Evolutionary conservation across 1,284 basidiomycete species (phyloP), one percentile per base, ranked within the genome.

Genomic region (Melampsora occidentalis): DNA sequence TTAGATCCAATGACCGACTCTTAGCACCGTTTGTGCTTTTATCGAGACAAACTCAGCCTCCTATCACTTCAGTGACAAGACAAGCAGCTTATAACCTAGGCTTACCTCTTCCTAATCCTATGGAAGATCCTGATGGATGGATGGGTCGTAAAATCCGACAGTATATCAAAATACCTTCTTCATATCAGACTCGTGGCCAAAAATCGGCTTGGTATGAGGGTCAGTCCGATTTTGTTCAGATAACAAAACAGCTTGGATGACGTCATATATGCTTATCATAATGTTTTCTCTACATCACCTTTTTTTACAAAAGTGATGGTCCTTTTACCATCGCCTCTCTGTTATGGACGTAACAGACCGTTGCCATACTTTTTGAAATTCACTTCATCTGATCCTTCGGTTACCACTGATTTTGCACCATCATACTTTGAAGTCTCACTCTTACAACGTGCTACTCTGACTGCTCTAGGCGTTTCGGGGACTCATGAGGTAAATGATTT

Each of bases 71-170:
- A 28, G 1, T 48, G 16, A 39, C 33, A n/a, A 20, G 65, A 46
- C 22, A 39, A 25, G 42, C 65, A 2, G 65, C 65, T 67, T 48
- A 10, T 9, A 67, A 48, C 2, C 9, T 67, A 48, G 65, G 65
- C 7, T 67, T 67, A 48, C 65, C 65, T 20, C 20, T 67, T 42
- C 65, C 65, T 10, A 67, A 9, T 48, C 65, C 65, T 22, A 67
- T 67, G 35, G 65, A 42, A 22, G 65, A 67, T 48, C 65, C 65
- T 5, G 65, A 67, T 67, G 65, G 65, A 20, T 67, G 65, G 65
- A 48, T 67, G 33, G 65, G 65, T 22, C 33, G 65, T n/a, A 67
- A 67, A n/a, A 39, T 67, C 25, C 65, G 65, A n/a, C 65, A 67
- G 48, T 31, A 67, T 48, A 48, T 67, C 42, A 67, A 67, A 48